These are phyloP conservation scores for Ascochyta clinopodiicola DNA, from an alignment of 2,329 filamentous ascomycete genomes.

Conservation along the genomic window DNA sequence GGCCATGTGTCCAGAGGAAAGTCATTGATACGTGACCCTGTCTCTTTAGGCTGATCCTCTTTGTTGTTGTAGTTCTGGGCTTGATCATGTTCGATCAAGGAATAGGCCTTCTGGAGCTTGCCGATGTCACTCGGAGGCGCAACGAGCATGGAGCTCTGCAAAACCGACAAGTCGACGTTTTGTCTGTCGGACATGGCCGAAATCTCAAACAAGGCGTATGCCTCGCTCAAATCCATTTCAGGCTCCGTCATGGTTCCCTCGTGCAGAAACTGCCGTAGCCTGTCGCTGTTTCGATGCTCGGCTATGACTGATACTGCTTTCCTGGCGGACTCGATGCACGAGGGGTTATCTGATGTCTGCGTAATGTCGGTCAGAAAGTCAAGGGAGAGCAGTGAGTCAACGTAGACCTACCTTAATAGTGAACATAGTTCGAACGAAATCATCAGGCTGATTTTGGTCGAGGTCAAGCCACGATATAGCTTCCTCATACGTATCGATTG, in stretches of 20 bases:
- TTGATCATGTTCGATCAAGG: slow-evolving; percentile 51
- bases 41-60: slow-evolving; percentile 14
- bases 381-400: neutral
- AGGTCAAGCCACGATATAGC: slow-evolving; percentile 68
- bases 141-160: slow-evolving; percentile 33
- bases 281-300: slow-evolving; percentile 61
- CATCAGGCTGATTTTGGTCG: slow-evolving; percentile 56
- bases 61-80: slow-evolving; percentile 29
- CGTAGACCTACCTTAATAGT: slow-evolving; percentile 58
- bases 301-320: slow-evolving; percentile 67
- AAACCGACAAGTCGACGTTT: slow-evolving; percentile 55
- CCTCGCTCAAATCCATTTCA: slow-evolving; percentile 59
- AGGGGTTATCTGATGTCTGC: slow-evolving; percentile 60
- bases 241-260: slow-evolving; percentile 58
- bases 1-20: slow-evolving; percentile 65
- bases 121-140: slow-evolving; percentile 56
- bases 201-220: slow-evolving; percentile 53
- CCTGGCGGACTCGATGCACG: slow-evolving; percentile 57
- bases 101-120: slow-evolving; percentile 55
- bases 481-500: slow-evolving; percentile 67
- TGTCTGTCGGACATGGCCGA: slow-evolving; percentile 58
- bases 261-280: slow-evolving; percentile 59
- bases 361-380: slow-evolving; percentile 13
- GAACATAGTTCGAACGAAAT: slow-evolving; percentile 64
- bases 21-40: slow-evolving; percentile 27